A percentile compares a stretch with the other conserved stretches of the same genome.
Evolutionary conservation across 2,329 filamentous ascomycete genomes (phyloP).

Genomic region (Phyllosticta citriasiana): DNA sequence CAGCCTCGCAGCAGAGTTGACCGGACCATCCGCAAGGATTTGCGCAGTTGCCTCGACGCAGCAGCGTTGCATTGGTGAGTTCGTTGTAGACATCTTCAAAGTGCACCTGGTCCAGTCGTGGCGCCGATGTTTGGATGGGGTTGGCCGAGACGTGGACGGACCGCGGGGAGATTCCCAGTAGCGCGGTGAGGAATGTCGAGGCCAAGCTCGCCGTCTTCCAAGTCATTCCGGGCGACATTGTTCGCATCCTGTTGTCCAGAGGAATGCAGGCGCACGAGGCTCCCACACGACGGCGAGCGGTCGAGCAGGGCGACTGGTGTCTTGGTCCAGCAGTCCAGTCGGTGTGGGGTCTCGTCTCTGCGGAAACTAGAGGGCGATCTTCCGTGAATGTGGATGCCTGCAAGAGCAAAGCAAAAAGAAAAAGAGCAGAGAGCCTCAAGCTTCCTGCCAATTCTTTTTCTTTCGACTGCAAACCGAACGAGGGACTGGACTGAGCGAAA

Average conservation of each 20-base stretch:
- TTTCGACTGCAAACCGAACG: conserved; percentile 1
- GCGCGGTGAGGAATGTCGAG: conserved; percentile 8
- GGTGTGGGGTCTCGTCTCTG: neutral
- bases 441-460: neutral
- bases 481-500: conserved; percentile 6
- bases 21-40: conserved; percentile 24
- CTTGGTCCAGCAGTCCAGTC: neutral
- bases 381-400: no score
- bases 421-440: neutral
- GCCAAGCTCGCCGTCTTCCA: neutral
- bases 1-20: conserved; percentile 25
- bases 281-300: neutral
- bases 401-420: neutral
- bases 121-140: conserved; percentile 1
- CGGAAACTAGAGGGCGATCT: no score
- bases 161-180: neutral
- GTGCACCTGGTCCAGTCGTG: neutral
- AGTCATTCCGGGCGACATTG: conserved; percentile 2
- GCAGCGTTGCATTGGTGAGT: conserved; percentile 22
- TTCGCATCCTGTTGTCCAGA: neutral
- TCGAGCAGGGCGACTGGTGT: neutral
- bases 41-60: conserved; percentile 14
- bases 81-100: conserved; percentile 12
- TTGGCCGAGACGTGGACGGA: conserved; percentile 2
- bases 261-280: neutral